These are phyloP conservation scores for Solanum commersonii DNA, from an alignment of 257 asterid species.

Conservation along the genomic window DNA sequence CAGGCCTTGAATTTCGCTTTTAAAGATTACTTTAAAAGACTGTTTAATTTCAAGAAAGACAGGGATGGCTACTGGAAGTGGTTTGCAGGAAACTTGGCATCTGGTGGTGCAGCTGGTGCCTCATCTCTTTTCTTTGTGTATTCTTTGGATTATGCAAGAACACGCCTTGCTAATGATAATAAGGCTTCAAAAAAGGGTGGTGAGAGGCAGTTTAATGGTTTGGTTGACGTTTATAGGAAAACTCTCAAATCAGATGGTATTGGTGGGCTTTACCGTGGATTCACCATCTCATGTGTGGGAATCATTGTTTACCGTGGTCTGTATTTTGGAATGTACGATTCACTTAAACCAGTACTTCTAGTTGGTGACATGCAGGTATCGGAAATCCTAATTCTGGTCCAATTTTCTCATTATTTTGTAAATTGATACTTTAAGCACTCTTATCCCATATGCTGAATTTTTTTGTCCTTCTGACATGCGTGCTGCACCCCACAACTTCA, in stretches of 20 bases:
- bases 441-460: not conserved
- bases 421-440: not conserved
- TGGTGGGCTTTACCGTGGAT: slow-evolving; percentile 74
- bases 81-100: slow-evolving; percentile 72
- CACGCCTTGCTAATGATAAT: slow-evolving; percentile 62
- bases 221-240: slow-evolving; percentile 63
- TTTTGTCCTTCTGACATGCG: not conserved
- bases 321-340: slow-evolving; percentile 77
- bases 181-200: slow-evolving; percentile 70
- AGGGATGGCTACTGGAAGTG: slow-evolving; percentile 72
- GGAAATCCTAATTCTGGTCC: not conserved
- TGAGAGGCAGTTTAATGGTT: slow-evolving; percentile 68
- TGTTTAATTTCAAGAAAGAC: slow-evolving; percentile 64
- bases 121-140: slow-evolving; percentile 57
- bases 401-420: not conserved
- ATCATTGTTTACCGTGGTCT: slow-evolving; percentile 77
- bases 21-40: slow-evolving; percentile 65
- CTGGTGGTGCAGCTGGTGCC: slow-evolving; percentile 77
- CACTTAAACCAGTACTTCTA: slow-evolving; percentile 61
- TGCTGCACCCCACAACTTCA: not conserved
- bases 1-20: slow-evolving; percentile 83
- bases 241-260: slow-evolving; percentile 56
- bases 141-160: slow-evolving; percentile 66
- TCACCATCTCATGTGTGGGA: slow-evolving; percentile 61
- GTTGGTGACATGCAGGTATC: slow-evolving; percentile 41